These are phyloP conservation scores for Boletus huronensis DNA, from an alignment of 768 basidiomycete species.

Conservation along the genomic window DNA sequence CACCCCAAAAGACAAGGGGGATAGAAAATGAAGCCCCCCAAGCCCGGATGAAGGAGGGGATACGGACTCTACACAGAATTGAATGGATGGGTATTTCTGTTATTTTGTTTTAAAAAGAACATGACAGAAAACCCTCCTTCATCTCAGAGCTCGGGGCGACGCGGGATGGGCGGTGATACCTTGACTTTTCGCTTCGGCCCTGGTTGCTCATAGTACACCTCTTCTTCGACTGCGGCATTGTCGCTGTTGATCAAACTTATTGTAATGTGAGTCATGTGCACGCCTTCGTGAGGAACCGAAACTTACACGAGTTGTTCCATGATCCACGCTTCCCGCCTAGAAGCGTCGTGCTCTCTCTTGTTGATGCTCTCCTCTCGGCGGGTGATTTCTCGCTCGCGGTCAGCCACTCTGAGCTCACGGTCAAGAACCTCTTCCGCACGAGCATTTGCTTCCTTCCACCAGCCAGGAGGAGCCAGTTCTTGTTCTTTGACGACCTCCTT, in stretches of 20 bases:
- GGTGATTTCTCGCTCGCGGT: constrained; percentile 82
- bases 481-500: constrained; percentile 86
- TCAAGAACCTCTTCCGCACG: constrained; percentile 81
- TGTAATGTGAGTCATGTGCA: constrained; percentile 6
- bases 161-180: constrained; percentile 81
- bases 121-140: constrained; percentile 66
- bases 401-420: constrained; percentile 80
- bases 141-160: constrained; percentile 93
- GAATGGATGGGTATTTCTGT: constrained; percentile 26
- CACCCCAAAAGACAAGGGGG: constrained; percentile 62
- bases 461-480: constrained; percentile 74
- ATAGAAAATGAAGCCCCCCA: constrained; percentile 69
- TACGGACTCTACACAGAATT: constrained; percentile 69
- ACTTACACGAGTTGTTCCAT: constrained; percentile 90
- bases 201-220: constrained; percentile 73
- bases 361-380: constrained; percentile 84
- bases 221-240: constrained; percentile 67
- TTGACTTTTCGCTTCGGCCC: constrained; percentile 75
- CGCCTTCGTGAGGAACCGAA: neutral
- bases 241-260: constrained; percentile 70
- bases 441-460: constrained; percentile 62
- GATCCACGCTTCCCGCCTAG: constrained; percentile 85
- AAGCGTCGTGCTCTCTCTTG: constrained; percentile 81
- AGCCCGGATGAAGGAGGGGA: constrained; percentile 87
- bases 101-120: constrained; percentile 28